A percentile compares a stretch with the other conserved stretches of the same genome.
Evolutionary conservation across 1,139 yeast species (phyloP).

Genomic region (Hansenula anomala): DNA sequence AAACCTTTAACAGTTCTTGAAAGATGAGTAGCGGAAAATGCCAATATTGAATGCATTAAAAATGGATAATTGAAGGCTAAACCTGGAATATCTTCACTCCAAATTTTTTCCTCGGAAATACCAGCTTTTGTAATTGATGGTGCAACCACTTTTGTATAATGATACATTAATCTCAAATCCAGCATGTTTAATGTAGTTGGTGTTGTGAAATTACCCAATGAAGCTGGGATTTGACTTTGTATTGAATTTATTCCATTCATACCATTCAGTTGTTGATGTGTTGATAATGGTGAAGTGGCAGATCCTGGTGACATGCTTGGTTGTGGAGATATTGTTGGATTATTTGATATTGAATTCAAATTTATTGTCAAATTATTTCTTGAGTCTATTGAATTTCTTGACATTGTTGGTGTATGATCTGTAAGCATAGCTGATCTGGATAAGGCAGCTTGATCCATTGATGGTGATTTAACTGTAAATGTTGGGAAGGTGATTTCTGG

Average conservation of each 20-base stretch:
- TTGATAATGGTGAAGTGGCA: conserved; percentile 19
- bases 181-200: conserved; percentile 50
- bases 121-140: conserved; percentile 89
- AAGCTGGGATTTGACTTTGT: conserved; percentile 9
- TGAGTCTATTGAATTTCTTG: conserved; percentile 1
- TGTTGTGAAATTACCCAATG: conserved; percentile 1
- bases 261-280: conserved; percentile 10
- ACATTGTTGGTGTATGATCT: conserved; percentile 1
- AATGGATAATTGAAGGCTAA: conserved; percentile 86
- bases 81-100: conserved; percentile 86
- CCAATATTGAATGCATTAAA: conserved; percentile 85
- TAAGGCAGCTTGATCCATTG: conserved; percentile 2
- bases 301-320: conserved; percentile 24
- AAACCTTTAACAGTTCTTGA: conserved; percentile 72
- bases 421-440: conserved; percentile 1
- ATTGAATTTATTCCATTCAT: conserved; percentile 4
- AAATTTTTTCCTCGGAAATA: conserved; percentile 77
- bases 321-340: conserved; percentile 24
- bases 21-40: conserved; percentile 88
- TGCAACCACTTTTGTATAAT: conserved; percentile 81
- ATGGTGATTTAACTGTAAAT: conserved; percentile 11
- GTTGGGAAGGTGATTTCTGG: conserved; percentile 9
- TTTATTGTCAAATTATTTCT: conserved; percentile 13
- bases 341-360: conserved; percentile 12
- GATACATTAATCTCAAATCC: conserved; percentile 79